Evolutionary conservation across 352 stramenopile genomes (phyloP).

Genomic region (Globisporangium cederbergense): DNA sequence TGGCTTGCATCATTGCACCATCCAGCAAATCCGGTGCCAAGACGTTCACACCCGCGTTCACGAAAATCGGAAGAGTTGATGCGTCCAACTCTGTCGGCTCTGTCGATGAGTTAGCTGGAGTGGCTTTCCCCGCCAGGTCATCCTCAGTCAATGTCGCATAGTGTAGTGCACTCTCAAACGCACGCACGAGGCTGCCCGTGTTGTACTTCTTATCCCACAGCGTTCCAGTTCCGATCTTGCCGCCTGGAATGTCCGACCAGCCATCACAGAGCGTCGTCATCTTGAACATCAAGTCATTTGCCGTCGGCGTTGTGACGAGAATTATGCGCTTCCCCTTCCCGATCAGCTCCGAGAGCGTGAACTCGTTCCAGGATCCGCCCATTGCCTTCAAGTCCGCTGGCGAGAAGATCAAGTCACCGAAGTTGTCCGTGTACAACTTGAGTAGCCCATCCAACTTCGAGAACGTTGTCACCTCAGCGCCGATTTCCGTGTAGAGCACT

Average conservation of each 20-base stretch:
- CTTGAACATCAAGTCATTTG: slow-evolving; percentile 58
- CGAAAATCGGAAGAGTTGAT: slow-evolving; percentile 37
- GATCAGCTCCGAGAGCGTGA: slow-evolving; percentile 48
- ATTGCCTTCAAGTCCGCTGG: slow-evolving; percentile 34
- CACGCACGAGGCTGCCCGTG: slow-evolving; percentile 39
- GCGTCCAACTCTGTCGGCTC: slow-evolving; percentile 31
- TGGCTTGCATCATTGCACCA: slow-evolving; percentile 36
- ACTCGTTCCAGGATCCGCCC: slow-evolving; percentile 40
- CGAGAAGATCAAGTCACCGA: slow-evolving; percentile 50
- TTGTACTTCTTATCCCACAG: slow-evolving; percentile 49
- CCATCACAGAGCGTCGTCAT: slow-evolving; percentile 43
- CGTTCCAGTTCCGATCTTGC: slow-evolving; percentile 22
- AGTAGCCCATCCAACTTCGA: slow-evolving; percentile 44
- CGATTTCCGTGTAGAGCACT: slow-evolving; percentile 59
- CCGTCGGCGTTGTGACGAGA: slow-evolving; percentile 36
- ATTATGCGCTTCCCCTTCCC: slow-evolving; percentile 48
- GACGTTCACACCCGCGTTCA: slow-evolving; percentile 59
- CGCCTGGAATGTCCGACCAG: slow-evolving; percentile 35
- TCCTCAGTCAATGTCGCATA: slow-evolving; percentile 49
- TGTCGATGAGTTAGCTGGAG: slow-evolving; percentile 15
- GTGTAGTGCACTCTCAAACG: slow-evolving; percentile 43
- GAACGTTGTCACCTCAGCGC: slow-evolving; percentile 38
- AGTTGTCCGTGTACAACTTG: slow-evolving; percentile 39
- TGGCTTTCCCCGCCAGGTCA: slow-evolving; percentile 19
- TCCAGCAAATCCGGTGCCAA: slow-evolving; percentile 57